These are phyloP conservation scores for Knoxdaviesia capensis DNA, from an alignment of 2,329 filamentous ascomycete genomes.

Conservation along the genomic window DNA sequence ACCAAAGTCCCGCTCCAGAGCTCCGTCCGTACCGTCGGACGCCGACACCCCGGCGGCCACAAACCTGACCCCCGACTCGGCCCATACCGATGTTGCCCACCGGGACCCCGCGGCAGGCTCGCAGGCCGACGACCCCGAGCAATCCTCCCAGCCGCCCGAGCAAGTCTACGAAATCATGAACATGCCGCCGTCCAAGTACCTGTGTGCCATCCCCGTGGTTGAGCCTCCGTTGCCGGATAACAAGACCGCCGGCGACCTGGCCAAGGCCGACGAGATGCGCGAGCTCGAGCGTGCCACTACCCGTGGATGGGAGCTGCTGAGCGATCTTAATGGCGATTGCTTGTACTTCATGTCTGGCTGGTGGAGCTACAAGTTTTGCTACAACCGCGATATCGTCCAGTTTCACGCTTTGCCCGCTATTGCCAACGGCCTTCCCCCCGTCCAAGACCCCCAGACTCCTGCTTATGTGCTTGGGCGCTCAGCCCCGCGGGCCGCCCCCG, in stretches of 20 bases:
- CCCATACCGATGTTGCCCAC: not conserved
- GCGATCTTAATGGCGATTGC: slow-evolving; percentile 58
- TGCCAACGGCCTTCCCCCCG: slow-evolving; percentile 50
- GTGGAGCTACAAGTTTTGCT: slow-evolving; percentile 96
- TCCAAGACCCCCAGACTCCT: slow-evolving; percentile 54
- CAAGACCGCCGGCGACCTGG: slow-evolving; percentile 44
- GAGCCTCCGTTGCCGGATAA: slow-evolving; percentile 34
- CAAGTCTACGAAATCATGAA: slow-evolving; percentile 52
- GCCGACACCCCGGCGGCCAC: not conserved
- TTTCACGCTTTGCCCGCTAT: slow-evolving; percentile 63
- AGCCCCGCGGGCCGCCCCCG: slow-evolving; percentile 13
- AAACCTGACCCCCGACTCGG: not conserved
- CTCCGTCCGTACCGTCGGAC: slow-evolving; percentile 11
- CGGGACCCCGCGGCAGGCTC: slow-evolving; percentile 6
- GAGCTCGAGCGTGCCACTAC: slow-evolving; percentile 60
- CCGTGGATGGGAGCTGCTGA: slow-evolving; percentile 62
- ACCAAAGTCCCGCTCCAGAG: not conserved
- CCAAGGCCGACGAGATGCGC: slow-evolving; percentile 56
- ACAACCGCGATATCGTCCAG: slow-evolving; percentile 69
- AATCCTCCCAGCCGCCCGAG: too few species aligned
- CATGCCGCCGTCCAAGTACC: slow-evolving; percentile 47
- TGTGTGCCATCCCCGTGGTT: slow-evolving; percentile 68
- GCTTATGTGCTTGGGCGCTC: slow-evolving; percentile 55
- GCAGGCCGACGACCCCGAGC: slow-evolving; percentile 7
- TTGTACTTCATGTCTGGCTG: slow-evolving; percentile 69